Evolutionary conservation across 1,284 basidiomycete genomes (phyloP), one percentile per base, ranked within the genome.

Genomic region (Singerocomus rubriflavus): DNA sequence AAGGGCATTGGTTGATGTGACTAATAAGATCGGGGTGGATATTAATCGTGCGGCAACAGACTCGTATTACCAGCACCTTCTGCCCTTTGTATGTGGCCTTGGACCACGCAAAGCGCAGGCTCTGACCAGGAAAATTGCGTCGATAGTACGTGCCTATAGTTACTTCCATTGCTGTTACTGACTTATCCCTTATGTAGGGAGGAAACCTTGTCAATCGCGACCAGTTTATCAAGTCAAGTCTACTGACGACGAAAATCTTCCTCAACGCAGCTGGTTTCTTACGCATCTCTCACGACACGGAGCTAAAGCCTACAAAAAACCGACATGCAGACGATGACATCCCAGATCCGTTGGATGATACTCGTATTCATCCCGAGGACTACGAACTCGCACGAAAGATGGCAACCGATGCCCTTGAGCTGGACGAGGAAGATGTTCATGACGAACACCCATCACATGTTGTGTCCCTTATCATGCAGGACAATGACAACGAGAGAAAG

Each of bases 341-440:
- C 11, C 86, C 90, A 11, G 96, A 99, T 69, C 92, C 94, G 5
- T 77, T 99, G 40, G 97, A 99, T 67, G 85, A 88, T 63, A 99
- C 96, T 21, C 89, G 97, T 13, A 93, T 99, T 55, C 97, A 99
- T 68, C 93, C 93, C 1, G 94, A 98, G 69, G 96, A 99, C 71
- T 99, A 99, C 68, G 93, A 98, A 62, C 81, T 98, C 48, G 96
- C 97, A 2, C 86, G 93, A 40, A 98, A 99, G 75, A 98, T 99
- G 93, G 96, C 97, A 32, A 92, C 93, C 11, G 96, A 98, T 69
- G 93, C 96, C 7, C 80, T 98, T 25, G 96, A 98, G 63, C 81
- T 93, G 31, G 95, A 98, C 61, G 93, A 95, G 63, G 95, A 98
- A 66, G 95, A 98, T 69, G 79, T 92, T 29, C 88, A 90, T 53